Evolutionary conservation across 2,329 filamentous ascomycete species (phyloP), one percentile per base, ranked within the genome.

Genomic region (Orbilia brochopaga): DNA sequence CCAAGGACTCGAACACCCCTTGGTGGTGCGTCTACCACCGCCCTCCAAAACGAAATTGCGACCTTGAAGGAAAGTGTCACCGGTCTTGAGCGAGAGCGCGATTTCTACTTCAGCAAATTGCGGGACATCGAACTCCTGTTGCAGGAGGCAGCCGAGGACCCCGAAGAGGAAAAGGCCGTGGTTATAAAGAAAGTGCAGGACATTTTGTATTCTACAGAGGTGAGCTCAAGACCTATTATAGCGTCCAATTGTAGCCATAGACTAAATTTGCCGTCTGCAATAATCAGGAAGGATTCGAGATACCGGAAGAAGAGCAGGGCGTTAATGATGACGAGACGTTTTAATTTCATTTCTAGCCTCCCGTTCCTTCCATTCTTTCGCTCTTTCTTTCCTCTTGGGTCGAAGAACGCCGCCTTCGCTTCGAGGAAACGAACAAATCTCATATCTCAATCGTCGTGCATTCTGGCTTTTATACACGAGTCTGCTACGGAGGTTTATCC

Each of bases 61-160:
- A 90, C 90, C 27, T 85, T 97, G 76, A 96, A 96, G 84, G 93
- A 97, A 83, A 96, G 91, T 0, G 93, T 99, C n/a, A 85, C 87
- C 11, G 94, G 94, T 0, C 84, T 99, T 46, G 94, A 99, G 84
- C 89, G 94, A 77, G 94, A 99, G 83, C 86, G 94, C 55, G 94
- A 99, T 80, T 99, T 99, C 80, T 99, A 99, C 84, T 99, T 99
- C 81, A 95, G 91, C 85, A 99, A 99, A 84, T 85, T 99, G 75
- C 86, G 94, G 69, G 94, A 99, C 79, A 99, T 99, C 76, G 94
- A 99, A 82, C 83, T 99, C 75, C 83, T 99, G 77, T 86, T 99
- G 62, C 94, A 99, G 83, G 90, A 91, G 78, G 92, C 92, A 10
- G 89, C 95, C 78, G 94, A 99, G 76, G 90, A 91, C 74, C 90